phyloP scores from a whole-genome alignment of 2,329 filamentous ascomycete species.

The Iodosphaeria phyllophila region DNA sequence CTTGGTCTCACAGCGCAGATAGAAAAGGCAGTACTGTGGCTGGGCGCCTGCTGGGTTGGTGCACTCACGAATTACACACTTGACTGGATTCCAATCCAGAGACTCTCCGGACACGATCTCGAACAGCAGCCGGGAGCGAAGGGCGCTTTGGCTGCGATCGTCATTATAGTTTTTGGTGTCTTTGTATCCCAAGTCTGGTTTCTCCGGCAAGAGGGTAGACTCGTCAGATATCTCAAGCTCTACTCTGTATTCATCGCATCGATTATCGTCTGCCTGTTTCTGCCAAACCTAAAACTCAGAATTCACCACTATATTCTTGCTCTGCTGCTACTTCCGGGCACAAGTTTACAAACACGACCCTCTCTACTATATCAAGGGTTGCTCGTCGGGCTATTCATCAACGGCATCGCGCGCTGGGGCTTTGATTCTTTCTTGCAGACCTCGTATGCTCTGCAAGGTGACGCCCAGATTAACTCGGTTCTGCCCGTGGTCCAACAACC shows the following conservation, averaged over 20 bases:
- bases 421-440: constrained; percentile 84
- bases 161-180: constrained; percentile 50
- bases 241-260: constrained; percentile 49
- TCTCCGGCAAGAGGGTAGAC: constrained; percentile 68
- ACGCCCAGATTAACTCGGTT: constrained; percentile 41
- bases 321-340: constrained; percentile 72
- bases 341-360: constrained; percentile 71
- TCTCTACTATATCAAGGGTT: constrained; percentile 78
- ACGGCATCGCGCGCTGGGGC: constrained; percentile 85
- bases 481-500: constrained; percentile 35
- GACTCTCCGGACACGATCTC: constrained; percentile 81
- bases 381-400: constrained; percentile 79
- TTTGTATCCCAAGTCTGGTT: constrained; percentile 63
- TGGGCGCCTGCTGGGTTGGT: constrained; percentile 81
- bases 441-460: constrained; percentile 48
- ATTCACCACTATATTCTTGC: constrained; percentile 89
- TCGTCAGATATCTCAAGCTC: constrained; percentile 59
- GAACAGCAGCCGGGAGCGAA: constrained; percentile 77
- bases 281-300: constrained; percentile 65
- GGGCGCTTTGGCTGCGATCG: constrained; percentile 60
- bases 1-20: constrained; percentile 59
- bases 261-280: constrained; percentile 50
- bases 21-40: constrained; percentile 79
- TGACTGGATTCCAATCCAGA: constrained; percentile 79
- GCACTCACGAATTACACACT: constrained; percentile 91